Percentiles rank a stretch among this genome's conserved stretches.
Conservation (phyloP, 768 basidiomycete genomes). For the Trametes villosa region DNA sequence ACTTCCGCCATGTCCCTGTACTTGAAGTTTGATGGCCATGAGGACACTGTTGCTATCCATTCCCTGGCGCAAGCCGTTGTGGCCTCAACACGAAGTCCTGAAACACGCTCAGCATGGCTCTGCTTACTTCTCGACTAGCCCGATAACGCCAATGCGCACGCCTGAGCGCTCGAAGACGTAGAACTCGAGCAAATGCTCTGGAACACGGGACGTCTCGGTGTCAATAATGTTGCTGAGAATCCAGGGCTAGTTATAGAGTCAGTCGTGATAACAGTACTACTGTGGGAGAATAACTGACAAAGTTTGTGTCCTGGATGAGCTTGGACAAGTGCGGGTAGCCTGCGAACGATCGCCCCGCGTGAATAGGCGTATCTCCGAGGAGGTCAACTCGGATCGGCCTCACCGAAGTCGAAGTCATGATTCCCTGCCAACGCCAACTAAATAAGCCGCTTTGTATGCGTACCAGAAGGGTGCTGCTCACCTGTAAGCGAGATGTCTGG, state of each 20-base stretch:
- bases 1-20: conserved; percentile 77
- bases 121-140: conserved; percentile 81
- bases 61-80: conserved; percentile 51
- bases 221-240: conserved; percentile 87
- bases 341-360: conserved; percentile 27
- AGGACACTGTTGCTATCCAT: conserved; percentile 86
- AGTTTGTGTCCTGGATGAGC: conserved; percentile 72
- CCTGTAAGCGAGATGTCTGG: conserved; percentile 83
- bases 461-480: conserved; percentile 39
- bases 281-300: conserved; percentile 50
- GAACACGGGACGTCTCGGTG: conserved; percentile 61
- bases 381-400: conserved; percentile 3
- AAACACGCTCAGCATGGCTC: no score
- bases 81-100: neutral
- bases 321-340: conserved; percentile 68
- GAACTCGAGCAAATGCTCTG: conserved; percentile 63
- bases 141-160: conserved; percentile 77
- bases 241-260: conserved; percentile 66
- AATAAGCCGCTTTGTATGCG: neutral
- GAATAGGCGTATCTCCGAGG: neutral
- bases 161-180: conserved; percentile 71
- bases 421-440: conserved; percentile 57
- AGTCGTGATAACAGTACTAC: neutral
- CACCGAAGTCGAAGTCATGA: conserved; percentile 92
- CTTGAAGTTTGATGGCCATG: conserved; percentile 83